phyloP scores from a whole-genome alignment of 2,329 filamentous ascomycete species.

The Colletotrichum cordylinicola region DNA sequence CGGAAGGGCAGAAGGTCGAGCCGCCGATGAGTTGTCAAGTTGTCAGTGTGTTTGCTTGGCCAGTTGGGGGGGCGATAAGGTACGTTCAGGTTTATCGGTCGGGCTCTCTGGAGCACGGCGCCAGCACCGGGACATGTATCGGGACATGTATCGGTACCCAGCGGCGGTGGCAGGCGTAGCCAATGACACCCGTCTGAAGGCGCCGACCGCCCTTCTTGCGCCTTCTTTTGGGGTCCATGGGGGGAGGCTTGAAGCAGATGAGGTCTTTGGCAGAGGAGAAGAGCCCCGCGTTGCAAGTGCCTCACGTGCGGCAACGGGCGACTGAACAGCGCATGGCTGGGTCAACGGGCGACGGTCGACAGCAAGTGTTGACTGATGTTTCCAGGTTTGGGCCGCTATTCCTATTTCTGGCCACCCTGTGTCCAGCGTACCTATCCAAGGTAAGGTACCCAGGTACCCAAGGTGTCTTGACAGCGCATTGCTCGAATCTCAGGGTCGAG shows the following conservation, averaged over 20 bases:
- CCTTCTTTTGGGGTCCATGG: background rate
- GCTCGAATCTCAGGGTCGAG: background rate
- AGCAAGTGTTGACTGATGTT: background rate
- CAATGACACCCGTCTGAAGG: background rate
- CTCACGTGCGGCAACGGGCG: conserved; percentile 17
- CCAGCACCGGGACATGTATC: background rate
- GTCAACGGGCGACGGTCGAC: background rate
- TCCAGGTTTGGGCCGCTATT: conserved; percentile 18
- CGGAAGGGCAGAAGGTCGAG: conserved; percentile 9
- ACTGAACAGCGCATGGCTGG: background rate
- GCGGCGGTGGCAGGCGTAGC: background rate
- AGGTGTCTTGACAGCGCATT: background rate
- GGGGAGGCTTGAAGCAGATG: background rate
- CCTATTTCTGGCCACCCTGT: background rate
- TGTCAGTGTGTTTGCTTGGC: background rate
- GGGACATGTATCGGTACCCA: background rate
- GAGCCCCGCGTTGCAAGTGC: conserved; percentile 12
- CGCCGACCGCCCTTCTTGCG: conserved; percentile 12
- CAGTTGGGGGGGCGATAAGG: background rate
- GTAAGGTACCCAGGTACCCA: too few relatives aligned
- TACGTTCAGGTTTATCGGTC: background rate
- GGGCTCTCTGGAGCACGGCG: background rate
- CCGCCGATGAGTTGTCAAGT: conserved; percentile 21
- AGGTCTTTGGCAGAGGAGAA: background rate
- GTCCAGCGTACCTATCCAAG: too few relatives aligned